Percentiles rank a stretch among this genome's conserved stretches.
Evolutionary conservation across 169 alveolate genomes (phyloP).

Genomic region (Theileria orientalis): DNA sequence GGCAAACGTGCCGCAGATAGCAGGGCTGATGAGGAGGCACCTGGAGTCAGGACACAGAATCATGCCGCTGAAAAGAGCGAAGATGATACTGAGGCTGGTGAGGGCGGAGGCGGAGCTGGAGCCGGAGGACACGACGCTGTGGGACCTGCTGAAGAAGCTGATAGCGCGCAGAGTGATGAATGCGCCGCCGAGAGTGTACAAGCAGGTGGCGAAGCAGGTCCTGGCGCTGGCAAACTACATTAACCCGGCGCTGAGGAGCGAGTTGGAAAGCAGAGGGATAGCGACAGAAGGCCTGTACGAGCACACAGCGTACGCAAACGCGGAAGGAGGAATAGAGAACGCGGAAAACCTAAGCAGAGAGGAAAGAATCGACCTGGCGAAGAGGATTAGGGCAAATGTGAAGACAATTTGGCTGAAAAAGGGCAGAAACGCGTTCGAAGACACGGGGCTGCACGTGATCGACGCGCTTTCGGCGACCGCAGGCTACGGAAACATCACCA

Average conservation of each 20-base stretch:
- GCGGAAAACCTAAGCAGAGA: neutral
- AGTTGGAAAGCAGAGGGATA: constrained; percentile 33
- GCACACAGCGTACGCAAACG: neutral
- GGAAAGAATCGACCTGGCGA: constrained; percentile 31
- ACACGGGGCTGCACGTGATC: constrained; percentile 26
- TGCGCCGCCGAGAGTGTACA: constrained; percentile 46
- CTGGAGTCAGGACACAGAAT: constrained; percentile 48
- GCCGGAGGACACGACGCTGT: constrained; percentile 49
- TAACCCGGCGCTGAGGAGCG: constrained; percentile 7
- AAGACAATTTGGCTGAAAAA: constrained; percentile 24
- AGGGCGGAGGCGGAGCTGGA: constrained; percentile 22
- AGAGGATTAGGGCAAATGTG: constrained; percentile 17
- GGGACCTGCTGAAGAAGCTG: constrained; percentile 42
- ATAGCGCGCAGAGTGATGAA: constrained; percentile 39
- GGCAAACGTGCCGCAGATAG: constrained; percentile 27
- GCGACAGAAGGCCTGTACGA: constrained; percentile 20
- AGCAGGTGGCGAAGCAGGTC: constrained; percentile 53
- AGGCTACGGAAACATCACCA: constrained; percentile 40
- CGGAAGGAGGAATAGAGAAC: constrained; percentile 3
- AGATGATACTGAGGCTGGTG: constrained; percentile 37
- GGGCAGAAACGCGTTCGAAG: constrained; percentile 21
- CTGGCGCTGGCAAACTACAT: constrained; percentile 27
- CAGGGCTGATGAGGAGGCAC: constrained; percentile 58
- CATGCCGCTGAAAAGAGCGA: constrained; percentile 45
- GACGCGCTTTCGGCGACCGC: constrained; percentile 66